A percentile compares a stretch with the other conserved stretches of the same genome.
Conservation (phyloP, 257 asterid species). For the Scutellaria baicalensis region DNA sequence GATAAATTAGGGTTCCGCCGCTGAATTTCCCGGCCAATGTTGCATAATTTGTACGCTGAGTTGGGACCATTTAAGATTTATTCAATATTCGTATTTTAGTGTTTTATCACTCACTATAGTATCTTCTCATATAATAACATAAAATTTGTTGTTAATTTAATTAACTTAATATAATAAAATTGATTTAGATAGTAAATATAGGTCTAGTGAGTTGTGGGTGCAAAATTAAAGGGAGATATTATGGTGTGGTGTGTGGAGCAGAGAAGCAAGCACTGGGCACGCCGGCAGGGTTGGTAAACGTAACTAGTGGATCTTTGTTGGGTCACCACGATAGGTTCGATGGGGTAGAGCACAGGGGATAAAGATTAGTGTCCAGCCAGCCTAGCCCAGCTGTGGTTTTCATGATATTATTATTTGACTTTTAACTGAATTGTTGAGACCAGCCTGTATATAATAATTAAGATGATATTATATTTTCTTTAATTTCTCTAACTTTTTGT, state of each 20-base stretch:
- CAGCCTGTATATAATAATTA: constrained; percentile 32
- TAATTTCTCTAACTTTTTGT: background rate
- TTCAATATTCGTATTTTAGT: too few relatives aligned
- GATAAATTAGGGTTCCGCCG: background rate
- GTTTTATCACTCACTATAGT: too few relatives aligned
- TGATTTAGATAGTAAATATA: too few relatives aligned
- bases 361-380: constrained; percentile 19
- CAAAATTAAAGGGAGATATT: background rate
- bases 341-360: constrained; percentile 10
- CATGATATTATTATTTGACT: constrained; percentile 15
- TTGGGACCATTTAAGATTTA: background rate
- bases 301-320: background rate
- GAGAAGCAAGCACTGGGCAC: background rate
- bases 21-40: constrained; percentile 10
- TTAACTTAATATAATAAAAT: too few relatives aligned
- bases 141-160: background rate
- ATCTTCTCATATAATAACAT: too few relatives aligned
- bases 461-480: background rate
- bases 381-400: constrained; percentile 30
- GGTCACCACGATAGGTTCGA: background rate
- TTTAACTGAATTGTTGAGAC: constrained; percentile 25
- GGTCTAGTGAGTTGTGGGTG: constrained; percentile 30
- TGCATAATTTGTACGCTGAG: background rate
- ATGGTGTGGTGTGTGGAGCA: constrained; percentile 7
- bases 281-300: constrained; percentile 3